Base-by-base conservation (phyloP, 345 rosid species). In the Camelina neglecta region DNA sequence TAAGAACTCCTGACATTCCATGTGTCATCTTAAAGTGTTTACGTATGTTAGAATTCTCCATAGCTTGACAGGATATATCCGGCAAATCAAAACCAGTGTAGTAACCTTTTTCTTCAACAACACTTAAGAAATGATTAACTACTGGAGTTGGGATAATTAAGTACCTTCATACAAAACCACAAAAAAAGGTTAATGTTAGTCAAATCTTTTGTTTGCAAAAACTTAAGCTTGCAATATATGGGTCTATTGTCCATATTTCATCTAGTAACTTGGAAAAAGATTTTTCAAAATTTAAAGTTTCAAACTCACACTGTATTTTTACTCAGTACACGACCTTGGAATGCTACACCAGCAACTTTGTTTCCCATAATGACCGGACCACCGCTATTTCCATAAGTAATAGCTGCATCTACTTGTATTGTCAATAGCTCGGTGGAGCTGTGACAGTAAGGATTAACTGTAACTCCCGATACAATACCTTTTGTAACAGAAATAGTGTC, bases 341-440 rank as follows among this genome's bases (percentile, higher is more conserved):
- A 88, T 50, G 93, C 96, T 36, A 88, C 89, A 31, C 90, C 89
- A 8, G 82, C 96, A 74, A 88, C 91, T 83, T 87, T 88, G 62
- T 81, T 76, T 48, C 84, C 90, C 92, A 87, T 88, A 51, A 90
- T 78, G 45, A 91, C 93, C 1, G 92, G 96, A 7, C 93, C 92
- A 56, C 96, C 90, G 62, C 93, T 87, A 56, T 86, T 87, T 55
- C 92, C 93, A 1, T 89, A 84, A 73, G 83, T 87, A 65, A 90
- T 87, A 48, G 90, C 90, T 6, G 96, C 93, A 78, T 90, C 92
- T 63, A 88, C 84, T 80, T 90, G 90, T 80, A 90, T 88, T 10
- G 91, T 89, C 90, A 86, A 78, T 39, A 90, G 84, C 73, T 84
- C 85, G 26, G 89, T 82, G 10, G 90, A 86, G 79, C 93, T 89